Evolutionary conservation across 1,284 basidiomycete genomes (phyloP).

Genomic region (Polyporus tsugae): DNA sequence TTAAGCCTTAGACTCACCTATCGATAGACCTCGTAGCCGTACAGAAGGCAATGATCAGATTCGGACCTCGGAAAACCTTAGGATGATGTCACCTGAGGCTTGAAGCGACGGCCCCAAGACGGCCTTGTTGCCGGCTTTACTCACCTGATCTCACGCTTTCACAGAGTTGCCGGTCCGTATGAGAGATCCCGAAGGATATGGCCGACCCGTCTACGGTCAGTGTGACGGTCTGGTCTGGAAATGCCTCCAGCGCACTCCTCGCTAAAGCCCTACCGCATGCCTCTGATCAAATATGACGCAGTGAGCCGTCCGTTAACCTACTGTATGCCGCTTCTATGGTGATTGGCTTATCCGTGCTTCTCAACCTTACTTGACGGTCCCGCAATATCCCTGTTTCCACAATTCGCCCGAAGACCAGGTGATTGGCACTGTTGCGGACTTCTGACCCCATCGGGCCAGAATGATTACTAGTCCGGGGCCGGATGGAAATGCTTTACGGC

Average conservation of each 20-base stretch:
- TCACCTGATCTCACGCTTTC: background rate
- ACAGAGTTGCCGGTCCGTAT: background rate
- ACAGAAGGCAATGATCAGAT: background rate
- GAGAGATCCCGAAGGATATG: background rate
- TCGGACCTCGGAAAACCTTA: background rate
- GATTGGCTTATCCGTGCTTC: background rate
- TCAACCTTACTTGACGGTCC: conserved; percentile 1
- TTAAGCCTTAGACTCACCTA: background rate
- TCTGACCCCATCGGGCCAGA: background rate
- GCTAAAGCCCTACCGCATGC: background rate
- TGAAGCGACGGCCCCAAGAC: background rate
- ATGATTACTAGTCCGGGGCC: background rate
- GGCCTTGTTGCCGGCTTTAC: background rate
- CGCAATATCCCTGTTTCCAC: background rate
- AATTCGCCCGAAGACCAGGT: conserved; percentile 1
- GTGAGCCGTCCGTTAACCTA: background rate
- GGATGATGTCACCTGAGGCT: background rate
- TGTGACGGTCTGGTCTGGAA: too few relatives aligned
- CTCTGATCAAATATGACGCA: background rate
- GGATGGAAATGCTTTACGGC: background rate
- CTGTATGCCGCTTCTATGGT: background rate
- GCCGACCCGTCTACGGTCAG: background rate
- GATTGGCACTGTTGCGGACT: background rate
- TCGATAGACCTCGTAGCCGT: background rate
- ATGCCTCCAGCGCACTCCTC: background rate